These are phyloP conservation scores for Pythium grandisporangium DNA, from an alignment of 352 stramenopile species.

Conservation along the genomic window DNA sequence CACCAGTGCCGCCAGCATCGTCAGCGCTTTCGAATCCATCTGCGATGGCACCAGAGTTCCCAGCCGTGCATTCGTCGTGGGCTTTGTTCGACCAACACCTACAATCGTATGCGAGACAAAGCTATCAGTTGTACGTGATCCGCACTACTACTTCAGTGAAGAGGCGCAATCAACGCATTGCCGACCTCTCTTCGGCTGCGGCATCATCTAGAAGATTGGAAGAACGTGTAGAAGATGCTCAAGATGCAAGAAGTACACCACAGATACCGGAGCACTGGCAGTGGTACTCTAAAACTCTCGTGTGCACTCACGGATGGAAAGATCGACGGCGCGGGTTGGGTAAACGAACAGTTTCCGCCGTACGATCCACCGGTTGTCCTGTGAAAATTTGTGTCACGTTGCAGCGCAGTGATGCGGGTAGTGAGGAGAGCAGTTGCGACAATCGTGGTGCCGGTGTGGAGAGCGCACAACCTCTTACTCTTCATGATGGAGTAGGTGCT, in stretches of 20 bases:
- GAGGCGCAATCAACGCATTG: conserved; percentile 60
- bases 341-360: conserved; percentile 49
- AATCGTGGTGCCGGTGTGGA: no score
- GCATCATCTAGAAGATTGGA: conserved; percentile 1
- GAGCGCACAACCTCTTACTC: no score
- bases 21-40: no score
- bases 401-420: conserved; percentile 26
- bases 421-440: no score
- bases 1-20: no score
- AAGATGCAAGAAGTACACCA: not conserved
- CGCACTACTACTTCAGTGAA: conserved; percentile 70
- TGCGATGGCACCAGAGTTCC: conserved; percentile 34
- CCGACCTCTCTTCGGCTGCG: conserved; percentile 31
- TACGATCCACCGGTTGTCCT: conserved; percentile 57
- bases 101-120: conserved; percentile 43
- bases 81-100: conserved; percentile 49
- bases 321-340: conserved; percentile 48
- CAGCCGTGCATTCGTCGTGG: conserved; percentile 48
- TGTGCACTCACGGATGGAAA: conserved; percentile 78
- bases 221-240: no score
- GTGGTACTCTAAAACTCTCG: conserved; percentile 81
- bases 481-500: no score
- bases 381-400: conserved; percentile 78
- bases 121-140: conserved; percentile 70
- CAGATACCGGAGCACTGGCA: conserved; percentile 43